phyloP scores from a whole-genome alignment of 1,139 yeast genomes.

The Debaryomyces robertsiae region DNA sequence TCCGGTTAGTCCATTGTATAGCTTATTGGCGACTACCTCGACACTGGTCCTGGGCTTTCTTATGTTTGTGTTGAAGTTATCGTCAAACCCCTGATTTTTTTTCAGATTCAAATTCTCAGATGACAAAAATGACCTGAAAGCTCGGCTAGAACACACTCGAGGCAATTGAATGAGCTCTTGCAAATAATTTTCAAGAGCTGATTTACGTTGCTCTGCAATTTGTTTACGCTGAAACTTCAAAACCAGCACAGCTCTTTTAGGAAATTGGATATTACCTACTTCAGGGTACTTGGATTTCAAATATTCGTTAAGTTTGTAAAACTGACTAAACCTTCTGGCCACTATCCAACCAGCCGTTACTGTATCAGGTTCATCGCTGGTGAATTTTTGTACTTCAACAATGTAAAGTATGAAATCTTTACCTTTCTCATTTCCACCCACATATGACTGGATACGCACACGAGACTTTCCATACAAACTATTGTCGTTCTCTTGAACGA shows the following conservation, averaged over 20 bases:
- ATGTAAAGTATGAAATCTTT: constrained; percentile 69
- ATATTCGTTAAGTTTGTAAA: constrained; percentile 69
- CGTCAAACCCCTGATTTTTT: constrained; percentile 37
- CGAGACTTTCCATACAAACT: constrained; percentile 72
- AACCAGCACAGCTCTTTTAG: constrained; percentile 63
- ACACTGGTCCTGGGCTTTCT: constrained; percentile 20
- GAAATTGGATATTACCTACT: constrained; percentile 57
- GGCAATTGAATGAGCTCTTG: constrained; percentile 59
- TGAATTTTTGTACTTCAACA: constrained; percentile 69
- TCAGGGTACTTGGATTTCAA: constrained; percentile 55
- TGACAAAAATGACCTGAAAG: constrained; percentile 76
- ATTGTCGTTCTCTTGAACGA: constrained; percentile 81
- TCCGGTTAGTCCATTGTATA: constrained; percentile 47
- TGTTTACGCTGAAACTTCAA: constrained; percentile 65
- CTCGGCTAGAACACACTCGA: constrained; percentile 70
- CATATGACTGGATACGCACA: constrained; percentile 66
- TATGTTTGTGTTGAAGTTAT: constrained; percentile 15
- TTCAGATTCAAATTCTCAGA: constrained; percentile 61
- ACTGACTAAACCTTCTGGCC: constrained; percentile 85
- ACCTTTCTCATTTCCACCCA: constrained; percentile 58
- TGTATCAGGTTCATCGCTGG: constrained; percentile 43
- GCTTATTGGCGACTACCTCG: constrained; percentile 44
- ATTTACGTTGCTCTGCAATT: constrained; percentile 65
- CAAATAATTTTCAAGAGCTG: constrained; percentile 63
- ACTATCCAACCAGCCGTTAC: constrained; percentile 84